These are phyloP conservation scores for Saturnispora quitensis DNA, from an alignment of 805 yeast genomes.

Conservation along the genomic window DNA sequence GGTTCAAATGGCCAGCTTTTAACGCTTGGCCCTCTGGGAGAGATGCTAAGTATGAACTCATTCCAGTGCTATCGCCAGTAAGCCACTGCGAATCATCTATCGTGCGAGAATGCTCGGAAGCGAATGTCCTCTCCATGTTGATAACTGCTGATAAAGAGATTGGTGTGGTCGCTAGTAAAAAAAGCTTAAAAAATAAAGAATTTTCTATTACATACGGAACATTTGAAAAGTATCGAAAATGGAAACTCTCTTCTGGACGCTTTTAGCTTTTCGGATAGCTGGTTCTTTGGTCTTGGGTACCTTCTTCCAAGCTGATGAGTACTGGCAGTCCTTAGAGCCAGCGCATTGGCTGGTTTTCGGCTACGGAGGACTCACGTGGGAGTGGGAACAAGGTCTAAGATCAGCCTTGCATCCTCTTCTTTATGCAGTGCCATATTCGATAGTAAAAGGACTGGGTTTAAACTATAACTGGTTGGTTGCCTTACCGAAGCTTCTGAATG, in stretches of 20 bases:
- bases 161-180: not conserved
- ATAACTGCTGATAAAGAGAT: not conserved
- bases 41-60: not conserved
- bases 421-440: slow-evolving; percentile 40
- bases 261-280: slow-evolving; percentile 40
- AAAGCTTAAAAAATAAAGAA: not conserved
- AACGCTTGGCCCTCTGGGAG: not conserved
- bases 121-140: not conserved
- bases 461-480: slow-evolving; percentile 34
- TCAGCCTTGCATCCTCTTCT: slow-evolving; percentile 74
- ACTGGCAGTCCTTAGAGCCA: slow-evolving; percentile 86
- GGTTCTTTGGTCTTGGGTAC: slow-evolving; percentile 62
- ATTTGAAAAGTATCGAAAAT: not conserved
- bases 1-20: not conserved
- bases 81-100: not conserved
- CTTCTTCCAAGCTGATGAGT: slow-evolving; percentile 95
- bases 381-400: slow-evolving; percentile 71
- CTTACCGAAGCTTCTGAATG: slow-evolving; percentile 64
- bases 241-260: not conserved
- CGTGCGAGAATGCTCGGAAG: not conserved
- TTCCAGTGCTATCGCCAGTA: not conserved
- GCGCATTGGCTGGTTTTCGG: slow-evolving; percentile 72
- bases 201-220: not conserved
- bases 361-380: slow-evolving; percentile 88
- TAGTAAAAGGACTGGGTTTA: slow-evolving; percentile 26